A percentile compares a stretch with the other conserved stretches of the same genome.
These are phyloP conservation scores for Talaromyces sp. DNA, from an alignment of 2,329 filamentous ascomycete species.

Conservation along the genomic window DNA sequence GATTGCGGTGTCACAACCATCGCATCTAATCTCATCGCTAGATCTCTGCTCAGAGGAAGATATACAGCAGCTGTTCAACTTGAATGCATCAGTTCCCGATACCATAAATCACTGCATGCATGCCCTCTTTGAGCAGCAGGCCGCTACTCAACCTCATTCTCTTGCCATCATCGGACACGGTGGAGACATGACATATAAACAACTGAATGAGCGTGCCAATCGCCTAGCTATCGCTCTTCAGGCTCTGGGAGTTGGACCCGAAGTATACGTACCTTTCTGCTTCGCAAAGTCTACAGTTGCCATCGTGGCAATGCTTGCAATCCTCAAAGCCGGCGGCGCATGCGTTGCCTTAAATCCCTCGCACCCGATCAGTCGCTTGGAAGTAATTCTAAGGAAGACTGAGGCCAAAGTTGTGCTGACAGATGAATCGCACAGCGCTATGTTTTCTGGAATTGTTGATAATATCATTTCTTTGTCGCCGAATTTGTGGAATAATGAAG, in stretches of 20 bases:
- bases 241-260: constrained; percentile 24
- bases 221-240: constrained; percentile 24
- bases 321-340: constrained; percentile 13
- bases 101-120: background rate
- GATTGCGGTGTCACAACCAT: background rate
- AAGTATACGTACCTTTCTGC: constrained; percentile 20
- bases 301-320: constrained; percentile 10
- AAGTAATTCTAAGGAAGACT: background rate
- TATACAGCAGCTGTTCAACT: background rate
- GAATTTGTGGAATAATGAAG: constrained; percentile 14
- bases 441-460: background rate
- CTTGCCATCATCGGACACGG: constrained; percentile 28
- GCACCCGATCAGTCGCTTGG: background rate
- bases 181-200: constrained; percentile 26
- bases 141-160: constrained; percentile 14
- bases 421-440: background rate
- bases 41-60: background rate
- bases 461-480: background rate
- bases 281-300: constrained; percentile 12
- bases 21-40: background rate
- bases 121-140: background rate
- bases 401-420: background rate
- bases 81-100: background rate
- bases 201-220: constrained; percentile 27
- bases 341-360: constrained; percentile 4